These are phyloP conservation scores for Plantago elongata DNA, from an alignment of 257 asterid genomes.

Conservation along the genomic window DNA sequence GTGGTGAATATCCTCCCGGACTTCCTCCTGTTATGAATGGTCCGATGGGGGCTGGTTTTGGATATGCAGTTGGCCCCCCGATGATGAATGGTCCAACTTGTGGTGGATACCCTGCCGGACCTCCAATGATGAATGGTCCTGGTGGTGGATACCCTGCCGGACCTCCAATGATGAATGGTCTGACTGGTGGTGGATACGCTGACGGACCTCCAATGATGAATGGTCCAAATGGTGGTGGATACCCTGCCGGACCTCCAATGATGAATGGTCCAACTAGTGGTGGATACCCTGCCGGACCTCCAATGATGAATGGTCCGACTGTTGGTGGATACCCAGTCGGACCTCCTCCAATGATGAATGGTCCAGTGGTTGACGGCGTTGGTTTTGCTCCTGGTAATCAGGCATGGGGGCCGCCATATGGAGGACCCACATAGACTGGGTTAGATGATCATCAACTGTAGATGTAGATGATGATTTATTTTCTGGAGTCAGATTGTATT, in stretches of 20 bases:
- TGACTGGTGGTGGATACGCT: constrained; percentile 14
- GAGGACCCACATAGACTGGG: constrained; percentile 24
- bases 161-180: too few relatives aligned
- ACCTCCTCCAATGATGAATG: not conserved
- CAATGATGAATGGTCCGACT: constrained; percentile 4
- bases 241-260: constrained; percentile 17
- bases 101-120: constrained; percentile 14
- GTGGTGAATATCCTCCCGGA: constrained; percentile 20
- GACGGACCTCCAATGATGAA: constrained; percentile 15
- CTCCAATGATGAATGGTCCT: constrained; percentile 16
- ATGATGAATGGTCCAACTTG: not conserved
- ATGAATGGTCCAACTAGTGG: constrained; percentile 1
- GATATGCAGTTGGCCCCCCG: too few relatives aligned
- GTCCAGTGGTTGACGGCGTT: not conserved
- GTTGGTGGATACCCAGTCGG: not conserved
- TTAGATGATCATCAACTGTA: constrained; percentile 27
- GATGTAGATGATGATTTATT: not conserved
- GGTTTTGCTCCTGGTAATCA: constrained; percentile 16
- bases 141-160: not conserved
- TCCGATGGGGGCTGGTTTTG: not conserved
- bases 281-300: constrained; percentile 22
- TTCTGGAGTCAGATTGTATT: too few relatives aligned
- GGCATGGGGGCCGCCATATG: constrained; percentile 40
- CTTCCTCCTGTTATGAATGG: constrained; percentile 24
- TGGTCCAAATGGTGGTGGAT: not conserved